phyloP scores from a whole-genome alignment of 345 rosid species.

The Erysimum cheiranthoides region DNA sequence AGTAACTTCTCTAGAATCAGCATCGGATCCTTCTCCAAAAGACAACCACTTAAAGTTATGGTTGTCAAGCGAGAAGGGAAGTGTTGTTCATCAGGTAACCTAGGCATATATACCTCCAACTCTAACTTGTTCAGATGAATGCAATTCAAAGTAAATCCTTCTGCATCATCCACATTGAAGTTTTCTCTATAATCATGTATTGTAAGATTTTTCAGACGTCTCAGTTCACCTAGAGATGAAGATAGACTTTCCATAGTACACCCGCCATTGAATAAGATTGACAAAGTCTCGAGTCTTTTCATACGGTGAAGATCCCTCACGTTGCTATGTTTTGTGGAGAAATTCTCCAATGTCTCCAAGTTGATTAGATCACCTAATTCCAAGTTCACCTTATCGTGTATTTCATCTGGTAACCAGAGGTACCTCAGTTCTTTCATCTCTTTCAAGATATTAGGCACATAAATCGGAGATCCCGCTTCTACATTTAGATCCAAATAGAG shows the following conservation, averaged over 20 bases:
- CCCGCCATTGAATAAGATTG: neutral
- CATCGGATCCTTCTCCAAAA: conserved; percentile 44
- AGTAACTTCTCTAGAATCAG: conserved; percentile 48
- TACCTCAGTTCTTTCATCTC: conserved; percentile 23
- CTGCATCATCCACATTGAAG: neutral
- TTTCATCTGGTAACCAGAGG: neutral
- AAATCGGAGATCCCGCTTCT: neutral
- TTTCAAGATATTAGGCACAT: conserved; percentile 19
- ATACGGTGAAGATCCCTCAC: neutral
- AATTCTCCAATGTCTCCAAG: neutral
- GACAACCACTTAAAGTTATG: conserved; percentile 20
- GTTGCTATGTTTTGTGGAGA: neutral
- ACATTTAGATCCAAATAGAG: conserved; percentile 16
- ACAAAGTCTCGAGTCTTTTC: neutral
- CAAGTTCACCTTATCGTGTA: neutral
- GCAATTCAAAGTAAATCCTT: neutral
- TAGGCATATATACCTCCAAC: conserved; percentile 30
- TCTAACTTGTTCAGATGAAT: conserved; percentile 8
- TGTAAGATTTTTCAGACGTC: neutral
- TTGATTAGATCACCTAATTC: conserved; percentile 14
- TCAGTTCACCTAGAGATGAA: neutral
- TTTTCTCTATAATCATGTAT: too few species aligned
- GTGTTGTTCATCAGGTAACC: conserved; percentile 39
- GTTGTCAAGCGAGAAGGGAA: conserved; percentile 45
- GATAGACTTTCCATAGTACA: neutral